Base-by-base conservation (phyloP, 768 basidiomycete genomes). In the Gautieria morchelliformis region DNA sequence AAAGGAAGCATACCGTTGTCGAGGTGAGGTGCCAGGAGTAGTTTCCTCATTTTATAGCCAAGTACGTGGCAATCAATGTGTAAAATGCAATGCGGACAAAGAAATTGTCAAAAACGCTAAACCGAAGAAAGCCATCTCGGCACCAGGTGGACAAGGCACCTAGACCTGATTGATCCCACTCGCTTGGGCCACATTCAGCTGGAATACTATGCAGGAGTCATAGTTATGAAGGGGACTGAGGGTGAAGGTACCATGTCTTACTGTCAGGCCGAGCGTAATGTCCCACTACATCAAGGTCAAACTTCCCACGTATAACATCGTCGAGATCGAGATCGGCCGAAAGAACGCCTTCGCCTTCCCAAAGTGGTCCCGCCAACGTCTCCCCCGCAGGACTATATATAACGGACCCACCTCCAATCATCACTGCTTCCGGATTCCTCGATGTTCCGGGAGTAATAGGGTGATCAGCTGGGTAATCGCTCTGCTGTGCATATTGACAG, bases 321-420 rank as follows among this genome's bases (percentile, higher is more conserved):
- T 82, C 77, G 56, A 84, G 63, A 65, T 85, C 80, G 37, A 85
- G 64, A 53, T 83, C 78, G 0, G 79, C 82, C 1, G 75, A 78
- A 58, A 83, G 63, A 1, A 82, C 67, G 22, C 78, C 82, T 68
- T 84, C 82, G 8, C 68, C 62, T 49, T 72, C 72, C 39, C 75
- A 70, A 22, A 84, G 62, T 1, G 84, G 84, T 9, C 84, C 84
- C 6, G 81, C 83, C 10, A 85, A 73, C 15, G 83, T 69, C 46
- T 70, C 68, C 2, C 84, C 84, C 6, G 81, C 65, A 1, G 84
- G 84, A 50, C 69, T 75, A 53, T 84, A 70, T 32, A 86, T 86
- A 39, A 81, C 70, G 63, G 78, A 81, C 0, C 82, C 84, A 1
- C 84, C 84, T 1, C 74, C 78, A 58, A 83, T 80, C 76, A 84